Evolutionary conservation across 495 filamentous ascomycete species (phyloP).

Genomic region (Talaromyces wortmannii): DNA sequence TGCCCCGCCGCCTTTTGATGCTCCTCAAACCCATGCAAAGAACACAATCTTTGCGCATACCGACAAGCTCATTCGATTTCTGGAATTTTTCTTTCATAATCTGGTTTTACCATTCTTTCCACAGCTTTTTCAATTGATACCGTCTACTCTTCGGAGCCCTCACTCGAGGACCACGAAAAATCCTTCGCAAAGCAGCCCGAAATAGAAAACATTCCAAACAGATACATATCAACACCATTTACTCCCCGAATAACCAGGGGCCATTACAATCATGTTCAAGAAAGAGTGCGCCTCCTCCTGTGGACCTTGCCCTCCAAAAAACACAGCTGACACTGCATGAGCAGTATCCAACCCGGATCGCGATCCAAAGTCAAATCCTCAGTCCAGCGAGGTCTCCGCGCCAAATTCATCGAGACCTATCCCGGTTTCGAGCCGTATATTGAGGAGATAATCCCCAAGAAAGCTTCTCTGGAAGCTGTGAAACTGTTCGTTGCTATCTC

Average conservation of each 20-base stretch:
- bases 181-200: neutral
- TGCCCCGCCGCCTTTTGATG: neutral
- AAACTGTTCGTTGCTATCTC: constrained; percentile 51
- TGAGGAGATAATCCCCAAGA: constrained; percentile 94
- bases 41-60: too few species aligned
- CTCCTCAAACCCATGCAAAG: too few species aligned
- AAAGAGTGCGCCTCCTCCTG: neutral
- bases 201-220: neutral
- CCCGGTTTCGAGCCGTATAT: constrained; percentile 82
- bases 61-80: too few species aligned
- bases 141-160: too few species aligned
- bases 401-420: constrained; percentile 74
- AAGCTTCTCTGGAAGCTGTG: constrained; percentile 81
- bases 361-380: constrained; percentile 98
- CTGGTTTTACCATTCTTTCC: too few species aligned
- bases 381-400: constrained; percentile 77
- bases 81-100: too few species aligned
- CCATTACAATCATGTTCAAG: neutral
- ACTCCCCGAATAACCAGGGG: too few species aligned
- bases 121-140: too few species aligned
- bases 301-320: neutral
- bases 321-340: neutral
- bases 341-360: constrained; percentile 64
- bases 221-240: neutral
- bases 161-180: too few species aligned